Evolutionary conservation across 2,329 filamentous ascomycete species (phyloP).

Genomic region (Hymenoscyphus albidus): DNA sequence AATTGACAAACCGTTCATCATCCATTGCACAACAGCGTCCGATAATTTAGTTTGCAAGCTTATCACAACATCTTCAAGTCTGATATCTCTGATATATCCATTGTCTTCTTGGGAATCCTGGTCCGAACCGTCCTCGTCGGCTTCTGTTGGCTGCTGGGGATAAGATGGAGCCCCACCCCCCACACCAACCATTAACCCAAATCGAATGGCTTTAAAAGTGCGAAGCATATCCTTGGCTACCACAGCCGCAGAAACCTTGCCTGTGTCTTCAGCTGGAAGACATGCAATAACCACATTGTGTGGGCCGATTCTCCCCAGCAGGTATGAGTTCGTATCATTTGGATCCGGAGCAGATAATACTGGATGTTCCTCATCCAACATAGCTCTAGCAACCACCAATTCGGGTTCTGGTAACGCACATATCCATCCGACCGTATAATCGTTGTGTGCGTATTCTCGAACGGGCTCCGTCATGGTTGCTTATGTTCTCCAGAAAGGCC

Average conservation of each 20-base stretch:
- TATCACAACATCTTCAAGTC: slow-evolving; percentile 30
- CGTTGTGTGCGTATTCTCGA: neutral
- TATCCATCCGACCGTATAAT: slow-evolving; percentile 31
- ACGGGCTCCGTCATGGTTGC: no score
- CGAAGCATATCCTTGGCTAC: slow-evolving; percentile 16
- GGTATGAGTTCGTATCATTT: slow-evolving; percentile 17
- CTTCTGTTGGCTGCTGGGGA: neutral
- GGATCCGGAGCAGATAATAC: neutral
- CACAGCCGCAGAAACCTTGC: slow-evolving; percentile 16
- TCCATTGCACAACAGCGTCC: slow-evolving; percentile 18
- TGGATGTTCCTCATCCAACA: slow-evolving; percentile 14
- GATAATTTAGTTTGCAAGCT: slow-evolving; percentile 11
- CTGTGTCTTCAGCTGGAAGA: slow-evolving; percentile 11
- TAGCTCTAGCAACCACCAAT: slow-evolving; percentile 23
- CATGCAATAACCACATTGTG: slow-evolving; percentile 21
- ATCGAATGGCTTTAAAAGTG: slow-evolving; percentile 16
- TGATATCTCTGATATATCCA: slow-evolving; percentile 22
- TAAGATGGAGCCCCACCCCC: slow-evolving; percentile 11
- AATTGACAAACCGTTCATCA: slow-evolving; percentile 28
- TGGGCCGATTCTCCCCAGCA: slow-evolving; percentile 15
- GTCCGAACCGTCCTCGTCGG: neutral
- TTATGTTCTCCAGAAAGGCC: no score
- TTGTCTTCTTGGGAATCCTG: neutral
- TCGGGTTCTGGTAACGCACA: slow-evolving; percentile 28
- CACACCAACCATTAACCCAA: slow-evolving; percentile 18